Evolutionary conservation across 768 basidiomycete genomes (phyloP).

Genomic region (Pisolithus albus): DNA sequence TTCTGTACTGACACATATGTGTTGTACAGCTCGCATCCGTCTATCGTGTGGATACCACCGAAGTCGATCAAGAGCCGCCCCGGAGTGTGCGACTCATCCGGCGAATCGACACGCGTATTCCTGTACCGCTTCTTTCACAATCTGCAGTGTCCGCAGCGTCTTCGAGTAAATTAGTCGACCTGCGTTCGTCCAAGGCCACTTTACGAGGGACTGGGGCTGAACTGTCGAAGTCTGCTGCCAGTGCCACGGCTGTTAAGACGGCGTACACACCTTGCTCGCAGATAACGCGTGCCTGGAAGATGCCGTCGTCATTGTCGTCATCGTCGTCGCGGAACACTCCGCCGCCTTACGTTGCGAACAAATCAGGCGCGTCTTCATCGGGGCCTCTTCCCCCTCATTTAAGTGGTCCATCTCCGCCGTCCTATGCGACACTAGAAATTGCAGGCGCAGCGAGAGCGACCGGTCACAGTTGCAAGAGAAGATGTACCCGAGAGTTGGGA

Average conservation of each 20-base stretch:
- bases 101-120: constrained; percentile 76
- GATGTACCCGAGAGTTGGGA: constrained; percentile 52
- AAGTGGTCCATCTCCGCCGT: neutral
- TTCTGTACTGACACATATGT: neutral
- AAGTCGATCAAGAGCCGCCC: constrained; percentile 89
- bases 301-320: neutral
- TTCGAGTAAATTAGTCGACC: constrained; percentile 56
- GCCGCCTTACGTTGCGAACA: constrained; percentile 6
- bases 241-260: neutral
- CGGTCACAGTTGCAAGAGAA: constrained; percentile 3
- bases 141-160: constrained; percentile 28
- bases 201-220: constrained; percentile 5
- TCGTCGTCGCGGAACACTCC: neutral
- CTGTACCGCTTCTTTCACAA: constrained; percentile 61
- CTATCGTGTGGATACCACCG: constrained; percentile 78
- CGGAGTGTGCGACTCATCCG: constrained; percentile 79
- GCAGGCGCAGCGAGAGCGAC: constrained; percentile 10
- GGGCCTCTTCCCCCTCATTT: neutral
- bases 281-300: neutral
- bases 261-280: constrained; percentile 11
- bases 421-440: constrained; percentile 19
- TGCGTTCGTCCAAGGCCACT: constrained; percentile 30
- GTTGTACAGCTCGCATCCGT: constrained; percentile 55
- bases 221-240: neutral
- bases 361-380: neutral